Base-by-base conservation (phyloP, 495 filamentous ascomycete species). In the Cudoniella acicularis region DNA sequence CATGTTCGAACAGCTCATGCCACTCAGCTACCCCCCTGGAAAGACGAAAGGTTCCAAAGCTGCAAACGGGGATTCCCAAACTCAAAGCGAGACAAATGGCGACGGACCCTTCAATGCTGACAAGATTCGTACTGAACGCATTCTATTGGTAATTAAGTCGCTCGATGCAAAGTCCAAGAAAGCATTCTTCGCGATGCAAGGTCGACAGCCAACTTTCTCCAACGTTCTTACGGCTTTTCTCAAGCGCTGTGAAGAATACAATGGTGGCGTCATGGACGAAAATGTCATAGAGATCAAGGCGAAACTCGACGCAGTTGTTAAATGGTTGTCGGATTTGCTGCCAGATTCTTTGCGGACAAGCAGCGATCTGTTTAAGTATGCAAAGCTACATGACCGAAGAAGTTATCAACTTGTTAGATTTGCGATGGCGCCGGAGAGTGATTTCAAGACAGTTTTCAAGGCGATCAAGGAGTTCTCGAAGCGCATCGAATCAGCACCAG, bases 391-490 rank as follows among this genome's bases (percentile, higher is more conserved):
- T 65, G 92, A 98, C 69, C 87, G 94, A 42, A 86, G 95, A 51
- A 89, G 82, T 65, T 98, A 96, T 68, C 89, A 94, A 67, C 82
- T 98, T 10, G 85, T 97, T 56, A 83, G 84, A 25, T 96, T 90
- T 70, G 85, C 89, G 47, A 89, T 93, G 72, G 85, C 84, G 25
- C 84, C 87, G n/a, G 87, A 90, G 46, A 92, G 88, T 61, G 94
- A 98, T 64, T 97, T 96, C 70, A 87, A 90, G 57, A 96, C 88
- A 13, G 88, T 96, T 42, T 82, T 87, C 52, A 92, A 90, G 63
- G 89, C 92, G 17, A 87, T 96, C 54, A 96, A 89, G 70, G 94
- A 98, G 73, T 80, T 98, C 16, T 82, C 85, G 22, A 92, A 91
- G 73, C 82, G 93, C 40, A 76, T 95, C 26, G 87, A 93, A 61